Evolutionary conservation across 2,329 filamentous ascomycete species (phyloP), one percentile per base, ranked within the genome.

Genomic region (Paraphoma sp.): DNA sequence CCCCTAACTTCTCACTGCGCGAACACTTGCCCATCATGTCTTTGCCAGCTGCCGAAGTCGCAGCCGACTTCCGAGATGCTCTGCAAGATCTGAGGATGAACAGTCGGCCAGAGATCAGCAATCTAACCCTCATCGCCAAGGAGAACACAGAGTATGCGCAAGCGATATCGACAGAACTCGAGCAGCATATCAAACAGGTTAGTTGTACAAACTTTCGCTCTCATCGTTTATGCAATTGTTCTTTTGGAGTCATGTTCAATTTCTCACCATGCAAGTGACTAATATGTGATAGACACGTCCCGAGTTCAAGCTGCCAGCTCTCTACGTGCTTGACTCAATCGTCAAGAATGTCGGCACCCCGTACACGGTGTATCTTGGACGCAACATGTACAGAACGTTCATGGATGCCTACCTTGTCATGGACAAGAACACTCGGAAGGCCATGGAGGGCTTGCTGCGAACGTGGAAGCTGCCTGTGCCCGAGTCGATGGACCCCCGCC

Each of bases 311-410:
- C 83, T 99, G 2, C 93, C 95, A 16, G 92, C 95, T n/a, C 84
- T 99, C 29, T 99, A 98, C 79, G 92, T 99, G 64, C 89, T 99
- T 72, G 95, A 99, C 79, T 98, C 94, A 14, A 94, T 99, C 59
- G 93, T 96, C 74, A 99, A 99, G 79, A 98, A 99, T 81, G 93
- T 99, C 60, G 95, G 95, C 59, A 97, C 94, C 0, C 95, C 95
- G 7, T 99, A 99, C 78, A 98, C 94, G 0, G 84, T 98, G 11
- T 98, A 97, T 76, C 90, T 99, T 63, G 92, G 93, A 50, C 89
- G 92, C 41, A 94, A 94, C 71, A 86, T 99, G 40, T 98, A 94
- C 78, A 87, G 89, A 67, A 98, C 92, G 4, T 99, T 97, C 74
- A 97, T 98, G 93, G 92, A 96, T 70, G 91, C 95, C 38, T 99